A percentile compares a stretch with the other conserved stretches of the same genome.
Evolutionary conservation across 2,329 filamentous ascomycete species (phyloP).

Genomic region (Cladosporium colombiae): DNA sequence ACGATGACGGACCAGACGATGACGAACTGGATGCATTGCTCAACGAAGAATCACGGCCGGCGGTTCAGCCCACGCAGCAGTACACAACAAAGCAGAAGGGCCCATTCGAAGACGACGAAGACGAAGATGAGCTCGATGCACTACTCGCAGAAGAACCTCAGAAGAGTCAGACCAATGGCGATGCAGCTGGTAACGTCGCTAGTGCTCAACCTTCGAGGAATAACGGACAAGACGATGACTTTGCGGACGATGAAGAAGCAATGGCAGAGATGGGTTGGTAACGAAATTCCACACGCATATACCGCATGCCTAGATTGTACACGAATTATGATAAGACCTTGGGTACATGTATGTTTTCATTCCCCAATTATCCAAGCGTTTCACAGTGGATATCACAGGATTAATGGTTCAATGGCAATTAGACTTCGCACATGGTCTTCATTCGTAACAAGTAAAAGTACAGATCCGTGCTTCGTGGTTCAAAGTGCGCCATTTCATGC

Average conservation of each 20-base stretch:
- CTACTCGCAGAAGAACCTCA: conserved; percentile 13
- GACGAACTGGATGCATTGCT: conserved; percentile 58
- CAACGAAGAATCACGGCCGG: conserved; percentile 44
- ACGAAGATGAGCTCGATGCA: conserved; percentile 13
- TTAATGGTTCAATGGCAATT: neutral
- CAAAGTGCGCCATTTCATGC: neutral
- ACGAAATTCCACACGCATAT: too few relatives aligned
- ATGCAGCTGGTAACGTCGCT: neutral
- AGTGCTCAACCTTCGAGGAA: neutral
- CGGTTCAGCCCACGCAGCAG: conserved; percentile 2
- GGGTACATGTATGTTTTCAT: neutral
- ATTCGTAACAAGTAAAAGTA: conserved; percentile 11
- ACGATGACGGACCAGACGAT: conserved; percentile 49
- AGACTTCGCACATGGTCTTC: neutral
- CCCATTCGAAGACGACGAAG: conserved; percentile 17
- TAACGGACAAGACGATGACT: conserved; percentile 41
- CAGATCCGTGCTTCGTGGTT: neutral
- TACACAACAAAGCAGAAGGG: neutral
- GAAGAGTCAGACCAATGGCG: neutral
- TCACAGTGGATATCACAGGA: neutral
- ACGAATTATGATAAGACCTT: neutral
- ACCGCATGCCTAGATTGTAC: neutral
- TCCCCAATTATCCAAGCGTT: neutral
- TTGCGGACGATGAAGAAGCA: conserved; percentile 66
- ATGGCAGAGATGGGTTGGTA: conserved; percentile 52